Evolutionary conservation across 2,329 filamentous ascomycete species (phyloP).

Genomic region (Cordyceps pruinosa): DNA sequence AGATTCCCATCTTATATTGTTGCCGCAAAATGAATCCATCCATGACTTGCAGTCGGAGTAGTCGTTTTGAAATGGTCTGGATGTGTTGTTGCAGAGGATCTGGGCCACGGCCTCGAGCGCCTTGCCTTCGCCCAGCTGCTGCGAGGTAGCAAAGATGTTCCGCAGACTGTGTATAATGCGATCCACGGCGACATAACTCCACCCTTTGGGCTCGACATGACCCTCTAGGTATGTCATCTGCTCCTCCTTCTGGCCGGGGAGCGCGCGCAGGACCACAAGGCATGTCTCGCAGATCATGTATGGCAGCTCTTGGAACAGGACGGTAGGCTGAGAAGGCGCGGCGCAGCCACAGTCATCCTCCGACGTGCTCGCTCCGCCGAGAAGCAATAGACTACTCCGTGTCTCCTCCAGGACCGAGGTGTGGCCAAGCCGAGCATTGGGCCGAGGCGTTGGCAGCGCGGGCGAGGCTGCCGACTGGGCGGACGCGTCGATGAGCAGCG

Average conservation of each 20-base stretch:
- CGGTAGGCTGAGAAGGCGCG: background rate
- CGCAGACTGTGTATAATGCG: conserved; percentile 28
- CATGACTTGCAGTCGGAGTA: conserved; percentile 29
- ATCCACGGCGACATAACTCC: conserved; percentile 24
- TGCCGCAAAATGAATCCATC: conserved; percentile 32
- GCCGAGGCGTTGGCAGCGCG: background rate
- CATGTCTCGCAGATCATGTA: conserved; percentile 29
- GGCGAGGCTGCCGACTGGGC: background rate
- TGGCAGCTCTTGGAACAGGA: conserved; percentile 16
- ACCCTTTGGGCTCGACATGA: conserved; percentile 23
- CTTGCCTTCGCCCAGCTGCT: background rate
- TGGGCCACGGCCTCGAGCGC: conserved; percentile 30
- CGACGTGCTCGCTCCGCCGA: background rate
- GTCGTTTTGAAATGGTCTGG: conserved; percentile 28
- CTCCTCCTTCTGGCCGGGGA: conserved; percentile 24
- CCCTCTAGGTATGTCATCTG: conserved; percentile 18
- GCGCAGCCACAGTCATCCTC: background rate
- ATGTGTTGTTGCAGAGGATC: conserved; percentile 32
- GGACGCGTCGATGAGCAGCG: background rate
- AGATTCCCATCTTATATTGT: conserved; percentile 36
- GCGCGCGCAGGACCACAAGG: conserved; percentile 29
- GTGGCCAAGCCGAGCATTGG: background rate
- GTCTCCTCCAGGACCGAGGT: conserved; percentile 8
- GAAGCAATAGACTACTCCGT: background rate
- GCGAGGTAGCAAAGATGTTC: conserved; percentile 19